Base-by-base conservation (phyloP, 345 rosid genomes). In the Eucalyptus melliodora region DNA sequence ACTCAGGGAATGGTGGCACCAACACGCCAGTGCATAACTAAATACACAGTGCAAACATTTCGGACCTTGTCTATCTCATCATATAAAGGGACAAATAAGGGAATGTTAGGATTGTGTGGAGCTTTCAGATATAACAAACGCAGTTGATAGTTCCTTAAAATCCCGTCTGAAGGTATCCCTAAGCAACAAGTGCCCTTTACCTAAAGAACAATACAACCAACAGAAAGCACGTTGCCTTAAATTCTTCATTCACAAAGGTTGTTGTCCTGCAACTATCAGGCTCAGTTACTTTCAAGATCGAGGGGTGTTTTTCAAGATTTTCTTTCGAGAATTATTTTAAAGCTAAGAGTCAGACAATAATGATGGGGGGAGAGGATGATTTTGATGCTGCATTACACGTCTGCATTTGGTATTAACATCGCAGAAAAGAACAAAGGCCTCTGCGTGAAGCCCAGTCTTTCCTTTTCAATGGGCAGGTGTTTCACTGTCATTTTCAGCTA, bases 181-280 rank as follows among this genome's bases (percentile, higher is more conserved):
- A 93, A 93, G 96, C 96, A 94, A 95, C 97, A 95, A 88, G 62
- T 86, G 89, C 96, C 50, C 81, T 67, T 89, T 87, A 95, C 97
- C 97, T 93, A 94, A 92, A 89, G 59, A 86, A 53, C 88, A n/a
- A 87, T 17, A 16, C 50, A 82, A 91, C 90, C 87, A 88, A 87
- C 91, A 47, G 31, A 87, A 88, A 86, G 77, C 81, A 62, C 45
- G 24, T 77, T 77, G 83, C 83, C 83, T 77, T 77, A 77, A 37
- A 77, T 37, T 37, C 83, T 37, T 23, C 83, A 37, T 77, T 21
- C 47, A 37, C 83, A 77, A 77, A 77, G 83, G 83, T 37, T 77
- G 83, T 37, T 77, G 83, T 77, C 83, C 83, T 77, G 83, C 83
- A 77, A 77, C 27, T 37, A 37, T 37, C 83, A 37, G 83, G 83